A percentile compares a stretch with the other conserved stretches of the same genome.
Conservation (phyloP, 495 filamentous ascomycete species). For the Penicillium bovifimosum region DNA sequence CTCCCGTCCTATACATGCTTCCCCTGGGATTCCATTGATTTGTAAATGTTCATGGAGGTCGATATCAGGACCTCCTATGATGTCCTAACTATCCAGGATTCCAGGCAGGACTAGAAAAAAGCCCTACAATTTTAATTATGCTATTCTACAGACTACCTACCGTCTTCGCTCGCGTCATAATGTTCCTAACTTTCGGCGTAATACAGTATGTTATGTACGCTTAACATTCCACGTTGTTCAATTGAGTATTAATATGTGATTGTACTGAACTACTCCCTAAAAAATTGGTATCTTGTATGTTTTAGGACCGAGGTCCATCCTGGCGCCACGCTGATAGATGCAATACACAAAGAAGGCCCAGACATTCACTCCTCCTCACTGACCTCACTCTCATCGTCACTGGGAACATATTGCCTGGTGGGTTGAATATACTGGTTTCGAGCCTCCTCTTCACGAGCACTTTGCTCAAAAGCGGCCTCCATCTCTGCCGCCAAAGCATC, state of each 20-base stretch:
- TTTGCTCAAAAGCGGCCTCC: conserved; percentile 46
- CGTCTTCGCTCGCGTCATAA: too few relatives aligned
- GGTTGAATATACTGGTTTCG: conserved; percentile 28
- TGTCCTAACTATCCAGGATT: too few relatives aligned
- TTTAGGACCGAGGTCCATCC: conserved; percentile 1
- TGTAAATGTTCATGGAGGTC: too few relatives aligned
- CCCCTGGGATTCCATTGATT: too few relatives aligned
- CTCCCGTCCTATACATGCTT: too few relatives aligned
- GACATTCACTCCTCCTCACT: conserved; percentile 43
- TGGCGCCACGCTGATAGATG: conserved; percentile 10
- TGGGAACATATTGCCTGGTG: conserved; percentile 33
- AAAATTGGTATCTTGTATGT: conserved; percentile 8
- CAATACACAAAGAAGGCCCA: conserved; percentile 2
- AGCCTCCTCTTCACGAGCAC: conserved; percentile 36
- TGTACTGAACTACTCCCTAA: neutral
- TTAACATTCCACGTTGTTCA: neutral
- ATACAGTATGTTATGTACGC: too few relatives aligned
- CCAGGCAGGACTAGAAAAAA: too few relatives aligned
- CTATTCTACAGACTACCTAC: too few relatives aligned
- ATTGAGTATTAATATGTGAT: neutral
- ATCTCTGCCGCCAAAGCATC: conserved; percentile 43
- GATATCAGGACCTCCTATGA: too few relatives aligned
- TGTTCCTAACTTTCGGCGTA: too few relatives aligned
- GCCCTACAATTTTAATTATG: too few relatives aligned
- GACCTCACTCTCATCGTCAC: conserved; percentile 47